Percentiles rank a stretch among this genome's conserved stretches.
Conservation (phyloP, 768 basidiomycete genomes). For the Pseudohyphozyma bogoriensis region DNA sequence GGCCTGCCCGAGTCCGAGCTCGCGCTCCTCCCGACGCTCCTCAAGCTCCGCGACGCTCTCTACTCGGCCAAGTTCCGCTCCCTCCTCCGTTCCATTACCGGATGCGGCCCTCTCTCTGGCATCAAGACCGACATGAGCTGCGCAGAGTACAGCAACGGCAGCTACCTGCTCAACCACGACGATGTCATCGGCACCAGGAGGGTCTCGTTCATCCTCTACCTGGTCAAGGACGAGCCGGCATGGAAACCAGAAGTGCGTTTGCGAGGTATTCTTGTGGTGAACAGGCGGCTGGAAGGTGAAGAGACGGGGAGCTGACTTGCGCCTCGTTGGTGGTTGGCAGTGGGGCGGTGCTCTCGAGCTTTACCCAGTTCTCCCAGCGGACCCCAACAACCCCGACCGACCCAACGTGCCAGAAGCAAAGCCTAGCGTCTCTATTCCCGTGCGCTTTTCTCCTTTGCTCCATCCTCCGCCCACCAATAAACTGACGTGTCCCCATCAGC, state of each 20-base stretch:
- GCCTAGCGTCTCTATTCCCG: conserved; percentile 43
- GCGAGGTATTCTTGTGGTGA: background rate
- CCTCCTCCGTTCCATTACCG: conserved; percentile 76
- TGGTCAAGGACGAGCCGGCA: conserved; percentile 60
- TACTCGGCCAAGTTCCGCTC: conserved; percentile 73
- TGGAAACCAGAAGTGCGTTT: conserved; percentile 60
- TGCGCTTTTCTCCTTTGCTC: conserved; percentile 24
- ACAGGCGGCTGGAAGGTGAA: background rate
- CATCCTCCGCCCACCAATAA: background rate
- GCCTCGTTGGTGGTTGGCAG: too few relatives aligned
- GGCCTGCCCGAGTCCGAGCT: conserved; percentile 71
- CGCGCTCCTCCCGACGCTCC: conserved; percentile 65
- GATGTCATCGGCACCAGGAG: conserved; percentile 91
- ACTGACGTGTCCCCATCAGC: background rate
- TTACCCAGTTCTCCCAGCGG: conserved; percentile 53
- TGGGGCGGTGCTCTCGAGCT: conserved; percentile 93
- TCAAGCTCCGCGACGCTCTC: conserved; percentile 76
- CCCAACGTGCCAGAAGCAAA: conserved; percentile 53
- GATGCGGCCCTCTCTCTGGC: conserved; percentile 83
- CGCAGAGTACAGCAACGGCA: conserved; percentile 74
- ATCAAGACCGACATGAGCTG: conserved; percentile 91
- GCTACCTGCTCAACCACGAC: conserved; percentile 94
- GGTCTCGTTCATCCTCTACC: conserved; percentile 93
- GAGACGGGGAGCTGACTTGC: background rate
- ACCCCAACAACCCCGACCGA: conserved; percentile 40